Base-by-base conservation (phyloP, 1,284 basidiomycete species). In the Neolentinus lepideus region DNA sequence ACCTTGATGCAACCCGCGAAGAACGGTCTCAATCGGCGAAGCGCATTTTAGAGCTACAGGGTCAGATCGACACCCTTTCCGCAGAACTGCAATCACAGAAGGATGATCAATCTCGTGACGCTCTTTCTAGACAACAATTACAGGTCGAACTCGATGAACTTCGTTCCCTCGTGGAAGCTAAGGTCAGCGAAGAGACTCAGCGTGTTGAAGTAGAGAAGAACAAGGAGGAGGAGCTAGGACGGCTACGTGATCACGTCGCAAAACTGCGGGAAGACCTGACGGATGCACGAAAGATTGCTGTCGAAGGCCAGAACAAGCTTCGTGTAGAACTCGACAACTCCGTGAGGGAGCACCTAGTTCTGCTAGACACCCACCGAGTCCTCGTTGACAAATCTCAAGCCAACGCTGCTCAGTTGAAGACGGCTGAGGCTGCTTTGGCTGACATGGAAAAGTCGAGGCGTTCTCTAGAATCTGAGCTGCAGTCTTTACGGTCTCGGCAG, bases 81-180 rank as follows among this genome's bases (percentile, higher is more conserved):
- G 76, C 79, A 3, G 85, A 95, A 62, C 71, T 94, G 8, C 75
- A 79, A 1, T 78, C 83, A 1, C 81, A 85, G 58, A 84, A 81
- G 59, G 75, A 75, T 43, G 87, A 91, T 58, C 78, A 77, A 31
- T 71, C 79, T 35, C 79, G 81, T 27, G 80, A 83, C 21, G 67
- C 71, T 9, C 69, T 71, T 2, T 71, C 77, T 4, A 80, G 83
- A 35, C 71, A 74, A 46, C 88, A 85, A 61, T 71, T 96, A 14
- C 86, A 94, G 64, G 80, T 76, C 50, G 93, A 97, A 68, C 76
- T 97, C 12, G 95, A 98, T 64, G 91, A 92, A 61, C 76, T 96
- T 3, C 84, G 94, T 4, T 74, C 79, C 21, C 70, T 92, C 19
- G 84, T 97, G 75, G 85, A 88, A 54, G 88, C 90, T 3, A 96